phyloP scores from a whole-genome alignment of 2,329 filamentous ascomycete genomes.

The Epichloe elymi region DNA sequence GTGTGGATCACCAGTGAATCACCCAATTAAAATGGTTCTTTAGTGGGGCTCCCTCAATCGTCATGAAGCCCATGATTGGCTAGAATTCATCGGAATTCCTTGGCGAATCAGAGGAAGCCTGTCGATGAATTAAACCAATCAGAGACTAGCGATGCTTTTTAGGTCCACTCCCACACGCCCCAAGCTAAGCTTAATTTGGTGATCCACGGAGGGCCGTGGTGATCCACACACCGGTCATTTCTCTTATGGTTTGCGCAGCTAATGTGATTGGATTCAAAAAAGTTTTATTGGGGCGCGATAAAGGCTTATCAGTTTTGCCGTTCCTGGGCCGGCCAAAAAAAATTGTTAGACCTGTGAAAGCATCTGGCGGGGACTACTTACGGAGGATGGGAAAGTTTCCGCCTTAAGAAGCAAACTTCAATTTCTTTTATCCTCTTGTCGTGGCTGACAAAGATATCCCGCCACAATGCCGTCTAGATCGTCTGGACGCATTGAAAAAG shows the following conservation, averaged over 20 bases:
- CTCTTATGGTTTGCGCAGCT: slow-evolving; percentile 16
- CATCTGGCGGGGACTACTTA: slow-evolving; percentile 7
- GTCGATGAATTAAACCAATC: too few relatives aligned
- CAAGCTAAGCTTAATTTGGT: too few relatives aligned
- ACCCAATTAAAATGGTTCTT: too few relatives aligned
- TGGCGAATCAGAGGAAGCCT: too few relatives aligned
- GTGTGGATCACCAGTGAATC: too few relatives aligned
- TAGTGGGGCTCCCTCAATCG: too few relatives aligned
- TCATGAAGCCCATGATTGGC: too few relatives aligned
- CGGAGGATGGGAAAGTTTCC: background rate
- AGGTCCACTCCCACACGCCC: too few relatives aligned
- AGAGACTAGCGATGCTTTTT: too few relatives aligned
- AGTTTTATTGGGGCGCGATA: slow-evolving; percentile 4
- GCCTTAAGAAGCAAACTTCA: background rate
- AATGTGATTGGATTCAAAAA: slow-evolving; percentile 17
- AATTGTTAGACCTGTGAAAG: slow-evolving; percentile 8
- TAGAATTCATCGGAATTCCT: too few relatives aligned
- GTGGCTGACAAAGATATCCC: slow-evolving; percentile 9
- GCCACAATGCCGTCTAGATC: slow-evolving; percentile 47
- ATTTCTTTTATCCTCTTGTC: slow-evolving; percentile 3
- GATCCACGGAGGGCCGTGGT: too few relatives aligned
- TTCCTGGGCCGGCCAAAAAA: slow-evolving; percentile 21
- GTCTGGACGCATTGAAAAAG: slow-evolving; percentile 56
- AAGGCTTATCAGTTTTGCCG: slow-evolving; percentile 24
- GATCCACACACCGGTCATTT: too few relatives aligned